Evolutionary conservation across 2,329 filamentous ascomycete species (phyloP).

Genomic region (Fusarium liriodendri): DNA sequence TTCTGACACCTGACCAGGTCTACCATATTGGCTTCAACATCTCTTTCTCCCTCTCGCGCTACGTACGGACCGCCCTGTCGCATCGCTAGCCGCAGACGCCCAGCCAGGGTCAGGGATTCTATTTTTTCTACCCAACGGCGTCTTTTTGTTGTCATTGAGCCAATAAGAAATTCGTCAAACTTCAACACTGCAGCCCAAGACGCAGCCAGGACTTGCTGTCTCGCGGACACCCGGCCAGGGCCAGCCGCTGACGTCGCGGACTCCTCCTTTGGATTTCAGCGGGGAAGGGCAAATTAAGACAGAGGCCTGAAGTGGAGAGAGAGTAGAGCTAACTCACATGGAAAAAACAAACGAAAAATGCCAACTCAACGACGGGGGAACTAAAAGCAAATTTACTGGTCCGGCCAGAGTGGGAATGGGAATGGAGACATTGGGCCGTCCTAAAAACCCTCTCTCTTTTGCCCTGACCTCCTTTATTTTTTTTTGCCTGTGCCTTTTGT

Average conservation of each 20-base stretch:
- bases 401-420: constrained; percentile 15
- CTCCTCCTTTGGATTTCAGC: constrained; percentile 1
- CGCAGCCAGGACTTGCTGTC: background rate
- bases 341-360: background rate
- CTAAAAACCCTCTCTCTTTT: background rate
- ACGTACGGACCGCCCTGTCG: constrained; percentile 28
- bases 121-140: background rate
- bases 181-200: constrained; percentile 20
- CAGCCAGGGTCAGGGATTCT: constrained; percentile 14
- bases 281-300: constrained; percentile 13
- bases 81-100: constrained; percentile 17
- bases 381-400: background rate
- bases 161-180: constrained; percentile 18
- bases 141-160: background rate
- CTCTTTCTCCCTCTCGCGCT: constrained; percentile 16
- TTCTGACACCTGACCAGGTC: constrained; percentile 5
- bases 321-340: background rate
- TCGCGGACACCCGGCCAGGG: background rate
- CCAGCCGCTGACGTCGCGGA: constrained; percentile 35
- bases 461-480: constrained; percentile 1
- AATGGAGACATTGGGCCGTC: constrained; percentile 15
- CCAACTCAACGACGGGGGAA: constrained; percentile 3
- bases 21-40: background rate
- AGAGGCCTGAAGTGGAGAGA: background rate
- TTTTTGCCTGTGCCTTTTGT: background rate